Conservation (phyloP, 2,329 filamentous ascomycete species). For the Pseudovirgaria hyperparasitica region DNA sequence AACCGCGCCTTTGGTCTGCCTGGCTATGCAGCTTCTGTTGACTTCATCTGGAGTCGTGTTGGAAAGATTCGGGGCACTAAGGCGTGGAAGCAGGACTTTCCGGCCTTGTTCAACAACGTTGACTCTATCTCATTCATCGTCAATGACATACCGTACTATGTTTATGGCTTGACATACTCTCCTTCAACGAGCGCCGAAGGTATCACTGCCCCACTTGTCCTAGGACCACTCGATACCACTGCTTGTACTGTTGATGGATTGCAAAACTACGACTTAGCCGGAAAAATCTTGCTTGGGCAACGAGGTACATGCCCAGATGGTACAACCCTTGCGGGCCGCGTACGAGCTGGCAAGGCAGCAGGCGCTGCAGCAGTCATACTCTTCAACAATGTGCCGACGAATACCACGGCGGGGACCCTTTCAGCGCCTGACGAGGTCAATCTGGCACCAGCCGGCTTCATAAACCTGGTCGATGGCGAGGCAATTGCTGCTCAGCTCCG, state of each 20-base stretch:
- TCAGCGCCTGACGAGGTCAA: constrained; percentile 22
- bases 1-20: constrained; percentile 48
- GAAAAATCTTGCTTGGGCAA: constrained; percentile 30
- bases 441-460: constrained; percentile 27
- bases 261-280: constrained; percentile 23
- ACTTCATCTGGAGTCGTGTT: constrained; percentile 42
- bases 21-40: constrained; percentile 45
- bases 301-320: constrained; percentile 29
- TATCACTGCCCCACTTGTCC: constrained; percentile 27
- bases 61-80: constrained; percentile 24
- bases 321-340: constrained; percentile 26
- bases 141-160: constrained; percentile 22
- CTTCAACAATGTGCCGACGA: constrained; percentile 25
- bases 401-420: constrained; percentile 28
- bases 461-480: constrained; percentile 31
- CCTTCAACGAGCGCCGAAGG: constrained; percentile 34
- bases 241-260: constrained; percentile 29
- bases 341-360: constrained; percentile 27
- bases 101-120: constrained; percentile 30
- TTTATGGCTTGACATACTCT: constrained; percentile 34
- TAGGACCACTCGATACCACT: constrained; percentile 26
- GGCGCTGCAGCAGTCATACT: constrained; percentile 30
- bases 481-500: constrained; percentile 27
- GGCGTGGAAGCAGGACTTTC: constrained; percentile 38
- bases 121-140: constrained; percentile 29